A percentile compares a stretch with the other conserved stretches of the same genome.
Conservation (phyloP, 805 yeast species). For the Yamadazyma olivae region DNA sequence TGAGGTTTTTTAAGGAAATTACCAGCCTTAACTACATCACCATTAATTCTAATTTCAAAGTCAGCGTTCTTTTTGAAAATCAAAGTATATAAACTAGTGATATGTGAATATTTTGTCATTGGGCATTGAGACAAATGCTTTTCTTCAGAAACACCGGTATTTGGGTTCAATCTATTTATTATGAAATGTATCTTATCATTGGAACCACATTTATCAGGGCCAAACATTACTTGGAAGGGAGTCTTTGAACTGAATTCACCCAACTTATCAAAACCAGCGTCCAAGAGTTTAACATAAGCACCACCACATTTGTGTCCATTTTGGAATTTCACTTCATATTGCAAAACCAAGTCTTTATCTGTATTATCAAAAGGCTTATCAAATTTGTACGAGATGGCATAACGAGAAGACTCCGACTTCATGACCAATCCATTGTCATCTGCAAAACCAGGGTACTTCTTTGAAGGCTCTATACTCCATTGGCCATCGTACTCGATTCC, state of each 20-base stretch:
- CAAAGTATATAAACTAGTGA: slow-evolving; percentile 73
- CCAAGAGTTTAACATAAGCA: slow-evolving; percentile 76
- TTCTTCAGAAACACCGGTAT: slow-evolving; percentile 58
- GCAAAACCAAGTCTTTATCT: slow-evolving; percentile 69
- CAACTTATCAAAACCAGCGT: slow-evolving; percentile 26
- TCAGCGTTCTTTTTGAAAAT: slow-evolving; percentile 62
- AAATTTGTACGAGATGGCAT: slow-evolving; percentile 71
- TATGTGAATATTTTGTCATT: slow-evolving; percentile 53
- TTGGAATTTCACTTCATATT: slow-evolving; percentile 86
- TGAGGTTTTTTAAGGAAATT: slow-evolving; percentile 51
- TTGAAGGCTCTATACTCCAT: slow-evolving; percentile 64
- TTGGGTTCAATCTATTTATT: slow-evolving; percentile 54
- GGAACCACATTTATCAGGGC: slow-evolving; percentile 88
- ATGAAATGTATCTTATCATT: slow-evolving; percentile 80
- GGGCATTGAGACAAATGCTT: slow-evolving; percentile 70
- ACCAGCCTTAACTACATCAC: slow-evolving; percentile 70
- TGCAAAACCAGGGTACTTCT: slow-evolving; percentile 52
- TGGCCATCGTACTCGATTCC: slow-evolving; percentile 65
- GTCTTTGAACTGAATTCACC: slow-evolving; percentile 58
- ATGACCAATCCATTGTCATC: slow-evolving; percentile 77
- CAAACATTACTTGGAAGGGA: slow-evolving; percentile 86
- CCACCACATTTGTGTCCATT: slow-evolving; percentile 83
- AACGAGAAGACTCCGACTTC: slow-evolving; percentile 73
- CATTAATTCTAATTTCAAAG: slow-evolving; percentile 81
- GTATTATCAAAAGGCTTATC: slow-evolving; percentile 57